Evolutionary conservation across 148 eudicot genomes (phyloP).

Genomic region (Amaranthus palmeri): DNA sequence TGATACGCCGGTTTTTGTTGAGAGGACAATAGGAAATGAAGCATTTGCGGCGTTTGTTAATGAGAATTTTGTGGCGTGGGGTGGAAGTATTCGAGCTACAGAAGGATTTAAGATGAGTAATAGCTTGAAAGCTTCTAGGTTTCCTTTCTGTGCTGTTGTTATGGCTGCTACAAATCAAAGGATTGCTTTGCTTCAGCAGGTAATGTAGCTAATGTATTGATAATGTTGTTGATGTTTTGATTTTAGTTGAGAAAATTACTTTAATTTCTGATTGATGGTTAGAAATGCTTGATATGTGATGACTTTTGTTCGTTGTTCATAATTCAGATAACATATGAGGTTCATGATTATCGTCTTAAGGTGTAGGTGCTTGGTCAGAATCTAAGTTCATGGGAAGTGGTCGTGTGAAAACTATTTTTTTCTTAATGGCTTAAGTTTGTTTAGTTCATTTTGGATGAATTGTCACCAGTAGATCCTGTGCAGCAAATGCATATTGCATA

Average conservation of each 20-base stretch:
- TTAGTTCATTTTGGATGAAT: background rate
- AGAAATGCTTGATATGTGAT: background rate
- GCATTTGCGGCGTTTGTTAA: conserved; percentile 55
- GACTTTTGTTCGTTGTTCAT: background rate
- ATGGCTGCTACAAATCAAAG: conserved; percentile 96
- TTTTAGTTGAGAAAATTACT: background rate
- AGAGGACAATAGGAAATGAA: conserved; percentile 51
- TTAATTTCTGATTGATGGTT: background rate
- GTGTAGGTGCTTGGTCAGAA: background rate
- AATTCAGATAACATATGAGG: background rate
- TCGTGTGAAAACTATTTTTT: background rate
- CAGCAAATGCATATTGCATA: background rate
- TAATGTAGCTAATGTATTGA: conserved; percentile 12
- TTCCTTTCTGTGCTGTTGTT: conserved; percentile 89
- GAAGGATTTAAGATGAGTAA: conserved; percentile 99
- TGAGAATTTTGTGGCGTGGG: conserved; percentile 79
- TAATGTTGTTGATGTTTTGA: background rate
- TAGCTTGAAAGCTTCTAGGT: conserved; percentile 88
- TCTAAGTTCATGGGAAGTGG: background rate
- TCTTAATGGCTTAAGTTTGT: background rate
- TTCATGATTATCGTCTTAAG: background rate
- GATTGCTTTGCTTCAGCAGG: conserved; percentile 93
- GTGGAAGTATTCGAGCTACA: conserved; percentile 68
- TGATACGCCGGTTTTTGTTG: conserved; percentile 63
- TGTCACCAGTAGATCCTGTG: too few species aligned